Base-by-base conservation (phyloP, 2,329 filamentous ascomycete species). In the Fusarium kyushuense region DNA sequence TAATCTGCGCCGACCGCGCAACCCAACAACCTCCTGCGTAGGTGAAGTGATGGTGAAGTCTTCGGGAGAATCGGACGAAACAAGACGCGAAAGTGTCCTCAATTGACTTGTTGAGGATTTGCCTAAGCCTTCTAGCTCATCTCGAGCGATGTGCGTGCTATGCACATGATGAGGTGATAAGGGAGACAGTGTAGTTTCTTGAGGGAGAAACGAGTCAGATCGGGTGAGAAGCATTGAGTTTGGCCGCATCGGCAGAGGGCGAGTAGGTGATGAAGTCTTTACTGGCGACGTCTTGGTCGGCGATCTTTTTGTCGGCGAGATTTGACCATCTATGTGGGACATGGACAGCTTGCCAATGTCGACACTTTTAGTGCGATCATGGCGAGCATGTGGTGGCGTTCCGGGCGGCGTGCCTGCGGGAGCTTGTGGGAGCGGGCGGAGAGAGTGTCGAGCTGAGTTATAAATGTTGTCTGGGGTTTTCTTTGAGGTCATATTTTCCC, bases 41-140 rank as follows among this genome's bases (percentile, higher is more conserved):
- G 91, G 86, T 0, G 89, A 89, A 48, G 89, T 90, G 57, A 97
- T 91, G 43, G 89, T 86, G 72, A 98, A 94, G 41, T 96, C 93
- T 33, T 95, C 92, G 1, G 89, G 87, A 12, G 90, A 88, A 5
- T 88, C 90, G 45, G 89, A 89, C 73, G 95, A 88, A 2, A 93
- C 92, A 69, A 97, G 87, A 72, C 90, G 91, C 9, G 95, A 97
- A 36, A 98, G 83, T 1, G 93, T 94, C 42, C 94, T 90, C 23
- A 99, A 86, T 78, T 99, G 93, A 59, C 91, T 90, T 3, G 96
- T 98, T 0, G 95, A 92, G 1, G 96, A 98, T 72, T 92, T 92
- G 59, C 95, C 91, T 19, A 99, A 84, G 33, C 88, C 90, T 76
- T 94, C 88, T 13, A 98, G 84, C 67, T 97, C 94, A 4, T 92